These are phyloP conservation scores for Paxillus ammoniavirescens DNA, from an alignment of 768 basidiomycete genomes.

Conservation along the genomic window DNA sequence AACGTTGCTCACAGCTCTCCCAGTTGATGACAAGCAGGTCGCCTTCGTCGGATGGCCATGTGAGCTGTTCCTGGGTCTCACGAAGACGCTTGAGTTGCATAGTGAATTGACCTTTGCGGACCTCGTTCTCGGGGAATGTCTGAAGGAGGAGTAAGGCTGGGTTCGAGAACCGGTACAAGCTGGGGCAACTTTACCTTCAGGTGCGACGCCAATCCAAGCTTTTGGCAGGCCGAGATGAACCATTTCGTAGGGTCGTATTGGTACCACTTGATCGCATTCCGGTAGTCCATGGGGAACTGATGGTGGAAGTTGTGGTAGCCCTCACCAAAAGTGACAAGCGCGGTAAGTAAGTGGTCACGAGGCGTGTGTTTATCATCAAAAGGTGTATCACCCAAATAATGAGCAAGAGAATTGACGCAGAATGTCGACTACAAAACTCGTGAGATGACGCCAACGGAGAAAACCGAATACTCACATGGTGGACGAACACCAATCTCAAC, in stretches of 20 bases:
- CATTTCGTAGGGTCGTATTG: conserved; percentile 95
- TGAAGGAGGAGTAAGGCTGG: conserved; percentile 7
- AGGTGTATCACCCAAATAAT: conserved; percentile 91
- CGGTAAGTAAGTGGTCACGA: conserved; percentile 85
- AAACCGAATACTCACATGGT: conserved; percentile 59
- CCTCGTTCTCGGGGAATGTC: conserved; percentile 68
- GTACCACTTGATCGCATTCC: conserved; percentile 89
- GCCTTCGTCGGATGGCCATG: conserved; percentile 75
- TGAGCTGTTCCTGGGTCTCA: conserved; percentile 69
- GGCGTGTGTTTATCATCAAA: conserved; percentile 97
- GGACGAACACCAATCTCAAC: conserved; percentile 77
- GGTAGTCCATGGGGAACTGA: conserved; percentile 95
- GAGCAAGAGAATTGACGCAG: conserved; percentile 95
- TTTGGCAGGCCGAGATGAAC: conserved; percentile 59
- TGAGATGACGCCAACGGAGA: background rate
- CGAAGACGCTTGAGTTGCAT: conserved; percentile 91
- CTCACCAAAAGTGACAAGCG: conserved; percentile 89
- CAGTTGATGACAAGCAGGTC: conserved; percentile 82
- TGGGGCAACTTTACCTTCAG: conserved; percentile 40
- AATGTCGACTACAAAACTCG: conserved; percentile 72
- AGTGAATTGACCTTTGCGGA: conserved; percentile 85
- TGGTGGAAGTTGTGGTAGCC: conserved; percentile 99
- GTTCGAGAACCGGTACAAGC: background rate
- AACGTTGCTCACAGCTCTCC: conserved; percentile 68
- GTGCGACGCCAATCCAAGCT: conserved; percentile 53